Base-by-base conservation (phyloP, 371 early-diverging fungal genomes). In the Saksenaea oblongispora region DNA sequence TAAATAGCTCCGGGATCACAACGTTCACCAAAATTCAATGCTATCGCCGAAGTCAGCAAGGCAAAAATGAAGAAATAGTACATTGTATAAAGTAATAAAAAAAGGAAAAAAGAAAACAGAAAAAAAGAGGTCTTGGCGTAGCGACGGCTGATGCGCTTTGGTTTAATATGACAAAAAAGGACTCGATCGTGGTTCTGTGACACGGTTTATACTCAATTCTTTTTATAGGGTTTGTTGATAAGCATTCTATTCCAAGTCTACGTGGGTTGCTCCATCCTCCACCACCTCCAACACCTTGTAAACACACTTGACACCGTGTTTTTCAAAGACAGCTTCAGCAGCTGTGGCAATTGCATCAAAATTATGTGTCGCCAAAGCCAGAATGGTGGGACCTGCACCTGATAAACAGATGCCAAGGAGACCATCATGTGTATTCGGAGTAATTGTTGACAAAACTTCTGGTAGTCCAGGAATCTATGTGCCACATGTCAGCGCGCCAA, bases 301-400 rank as follows among this genome's bases (percentile, higher is more conserved):
- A 51, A 79, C 78, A 56, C 89, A 86, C 35, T 90, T 84, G 39
- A 80, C 83, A 34, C 87, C 89, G 41, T 86, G 82, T 58, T 83
- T 72, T 28, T 76, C 75, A 75, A 93, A 92, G 31, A 92, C 78
- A 2, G 80, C 80, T 61, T 85, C 85, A 11, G 89, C 87, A 18
- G 82, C 78, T 24, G 73, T 62, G 11, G 90, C 95, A 63, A 94
- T 94, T 28, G 76, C 67, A 56, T 90, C 91, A 80, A 88, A 91
- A 72, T 93, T 88, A 61, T 85, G 76, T 7, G 85, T 85, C 4
- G 91, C 92, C 66, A 98, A 77, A 15, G 93, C 93, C 54, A 98
- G 81, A 44, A 97, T 92, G 17, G 96, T 95, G 13, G 99, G 99
- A 2, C 99, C 99, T 10, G 99, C 98, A 39, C 99, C 99, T 61